phyloP scores from a whole-genome alignment of 305 asterid genomes.

The Euphrasia arctica region DNA sequence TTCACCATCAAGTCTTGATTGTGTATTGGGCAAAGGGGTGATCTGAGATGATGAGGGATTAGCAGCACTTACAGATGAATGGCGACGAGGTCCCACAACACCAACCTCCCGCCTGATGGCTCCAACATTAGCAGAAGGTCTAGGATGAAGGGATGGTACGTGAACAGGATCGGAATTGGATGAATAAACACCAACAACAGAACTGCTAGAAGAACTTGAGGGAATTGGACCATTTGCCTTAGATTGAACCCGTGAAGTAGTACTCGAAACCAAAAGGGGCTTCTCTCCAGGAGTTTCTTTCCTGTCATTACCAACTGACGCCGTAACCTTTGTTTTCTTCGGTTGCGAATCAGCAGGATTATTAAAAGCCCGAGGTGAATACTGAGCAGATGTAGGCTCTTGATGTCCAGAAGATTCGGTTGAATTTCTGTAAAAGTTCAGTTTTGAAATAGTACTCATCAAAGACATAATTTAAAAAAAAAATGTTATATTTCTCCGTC shows the following conservation, averaged over 20 bases:
- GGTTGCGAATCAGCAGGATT: slow-evolving; percentile 44
- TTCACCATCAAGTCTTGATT: slow-evolving; percentile 45
- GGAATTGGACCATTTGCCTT: slow-evolving; percentile 38
- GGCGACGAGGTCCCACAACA: slow-evolving; percentile 92
- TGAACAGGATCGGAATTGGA: slow-evolving; percentile 96
- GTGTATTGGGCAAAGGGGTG: slow-evolving; percentile 43
- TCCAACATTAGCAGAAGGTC: slow-evolving; percentile 84
- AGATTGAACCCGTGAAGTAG: slow-evolving; percentile 38
- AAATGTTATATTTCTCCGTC: not conserved
- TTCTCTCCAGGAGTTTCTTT: slow-evolving; percentile 49
- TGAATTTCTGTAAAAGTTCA: slow-evolving; percentile 33
- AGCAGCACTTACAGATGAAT: slow-evolving; percentile 52
- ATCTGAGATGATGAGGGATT: slow-evolving; percentile 53
- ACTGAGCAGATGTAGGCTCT: slow-evolving; percentile 43
- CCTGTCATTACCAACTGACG: slow-evolving; percentile 35
- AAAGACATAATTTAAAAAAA: slow-evolving; percentile 17
- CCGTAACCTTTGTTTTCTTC: slow-evolving; percentile 46
- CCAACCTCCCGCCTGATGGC: slow-evolving; percentile 96
- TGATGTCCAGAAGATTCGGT: slow-evolving; percentile 42
- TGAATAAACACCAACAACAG: slow-evolving; percentile 72
- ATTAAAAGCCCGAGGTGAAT: slow-evolving; percentile 38
- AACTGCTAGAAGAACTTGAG: slow-evolving; percentile 48
- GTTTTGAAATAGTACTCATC: slow-evolving; percentile 13
- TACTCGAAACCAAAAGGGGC: slow-evolving; percentile 33
- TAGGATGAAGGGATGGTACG: slow-evolving; percentile 81